Evolutionary conservation across 352 stramenopile genomes (phyloP).

Genomic region (Pythium sukuiense): DNA sequence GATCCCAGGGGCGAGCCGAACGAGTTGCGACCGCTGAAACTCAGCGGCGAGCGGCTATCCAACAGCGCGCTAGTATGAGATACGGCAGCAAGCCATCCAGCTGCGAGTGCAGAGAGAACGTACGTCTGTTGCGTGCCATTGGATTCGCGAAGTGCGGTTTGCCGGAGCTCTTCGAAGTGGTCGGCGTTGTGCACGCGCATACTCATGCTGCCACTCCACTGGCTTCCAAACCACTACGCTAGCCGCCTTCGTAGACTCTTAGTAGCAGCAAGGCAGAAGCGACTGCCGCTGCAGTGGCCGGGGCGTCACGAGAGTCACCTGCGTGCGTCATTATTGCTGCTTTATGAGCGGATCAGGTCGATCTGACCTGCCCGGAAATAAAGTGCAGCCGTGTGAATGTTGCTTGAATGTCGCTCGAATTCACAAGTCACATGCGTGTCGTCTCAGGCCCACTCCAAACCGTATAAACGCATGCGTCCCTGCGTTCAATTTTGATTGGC

Average conservation of each 20-base stretch:
- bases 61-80: neutral
- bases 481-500: too few relatives aligned
- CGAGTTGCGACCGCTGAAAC: constrained; percentile 28
- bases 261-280: neutral
- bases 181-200: constrained; percentile 78
- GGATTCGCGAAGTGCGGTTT: constrained; percentile 42
- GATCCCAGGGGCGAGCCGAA: constrained; percentile 28
- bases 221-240: neutral
- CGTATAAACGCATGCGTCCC: too few relatives aligned
- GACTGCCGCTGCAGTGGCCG: too few relatives aligned
- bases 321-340: neutral
- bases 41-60: constrained; percentile 25
- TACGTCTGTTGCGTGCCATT: constrained; percentile 28
- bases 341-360: constrained; percentile 7
- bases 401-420: constrained; percentile 12
- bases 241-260: neutral
- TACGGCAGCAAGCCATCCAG: neutral
- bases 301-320: neutral
- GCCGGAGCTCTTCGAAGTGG: constrained; percentile 68
- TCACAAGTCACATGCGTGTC: constrained; percentile 7
- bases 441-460: too few relatives aligned
- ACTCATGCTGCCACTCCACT: constrained; percentile 38
- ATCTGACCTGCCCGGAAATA: constrained; percentile 17
- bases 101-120: neutral
- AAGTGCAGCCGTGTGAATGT: constrained; percentile 1